Evolutionary conservation across 495 filamentous ascomycete species (phyloP), one percentile per base, ranked within the genome.

Genomic region (Tetracladium setigerum): DNA sequence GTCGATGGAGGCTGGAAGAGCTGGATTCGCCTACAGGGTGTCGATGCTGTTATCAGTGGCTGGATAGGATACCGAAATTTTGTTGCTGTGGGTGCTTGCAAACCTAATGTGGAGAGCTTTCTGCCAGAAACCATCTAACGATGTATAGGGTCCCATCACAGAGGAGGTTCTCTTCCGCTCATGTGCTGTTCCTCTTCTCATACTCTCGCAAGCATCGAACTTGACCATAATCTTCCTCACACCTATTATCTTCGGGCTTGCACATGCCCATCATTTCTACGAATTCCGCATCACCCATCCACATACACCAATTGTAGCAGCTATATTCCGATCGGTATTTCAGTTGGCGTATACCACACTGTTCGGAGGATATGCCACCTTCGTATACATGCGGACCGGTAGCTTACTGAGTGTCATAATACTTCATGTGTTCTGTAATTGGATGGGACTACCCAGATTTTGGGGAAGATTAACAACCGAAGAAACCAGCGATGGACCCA

Each of bases 141-240:
- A 34, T n/a, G 2, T 7, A 24, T 33, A 57, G 55, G 91, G 87
- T 38, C 92, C 92, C 0, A 62, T 92, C 31, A 95, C 86, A 9
- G 92, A 98, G 70, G 92, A 98, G 64, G 58, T 95, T 42, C 83
- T 97, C 61, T 98, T 95, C 69, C 87, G 92, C 62, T 85, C 86
- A 2, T 76, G 84, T 38, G 77, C 92, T 38, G 72, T 95, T 41
- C 86, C 90, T 5, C 71, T 95, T 2, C 82, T 95, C 60, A 65
- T 95, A 5, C 65, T 91, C n/a, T 78, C 89, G n/a, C 72, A 73
- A 27, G 63, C 75, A 6, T 67, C 76, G 3, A 63, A 80, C 2
- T 64, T 63, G 0, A 68, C 66, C 4, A 81, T 86, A 53, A 72
- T 95, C 57, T 88, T 92, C 63, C 62, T 87, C 7, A 81, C 86